A percentile compares a stretch with the other conserved stretches of the same genome.
Conservation (phyloP, 2,329 filamentous ascomycete genomes). For the Beauveria brongniartii region DNA sequence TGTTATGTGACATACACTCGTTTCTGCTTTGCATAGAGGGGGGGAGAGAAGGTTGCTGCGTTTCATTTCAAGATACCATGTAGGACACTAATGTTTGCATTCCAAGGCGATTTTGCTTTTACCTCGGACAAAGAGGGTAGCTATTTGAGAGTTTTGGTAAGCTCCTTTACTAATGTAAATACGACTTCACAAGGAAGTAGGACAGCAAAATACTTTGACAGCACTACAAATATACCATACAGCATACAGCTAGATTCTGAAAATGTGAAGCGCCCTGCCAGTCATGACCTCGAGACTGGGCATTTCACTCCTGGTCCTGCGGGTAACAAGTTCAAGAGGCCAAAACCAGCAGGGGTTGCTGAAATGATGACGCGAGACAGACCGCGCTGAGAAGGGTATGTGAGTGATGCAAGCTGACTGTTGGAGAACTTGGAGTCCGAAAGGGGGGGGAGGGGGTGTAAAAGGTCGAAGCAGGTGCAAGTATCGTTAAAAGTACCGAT, state of each 20-base stretch:
- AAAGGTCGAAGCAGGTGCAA: neutral
- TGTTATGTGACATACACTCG: no score
- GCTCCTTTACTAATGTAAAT: neutral
- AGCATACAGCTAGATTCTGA: no score
- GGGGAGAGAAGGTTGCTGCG: neutral
- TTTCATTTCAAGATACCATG: neutral
- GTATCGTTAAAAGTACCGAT: neutral
- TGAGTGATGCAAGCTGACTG: neutral
- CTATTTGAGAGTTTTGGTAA: neutral
- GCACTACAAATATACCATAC: no score
- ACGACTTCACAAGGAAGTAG: neutral
- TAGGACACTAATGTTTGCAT: neutral
- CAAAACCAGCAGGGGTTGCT: neutral
- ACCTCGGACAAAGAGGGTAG: neutral
- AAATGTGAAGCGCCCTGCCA: no score
- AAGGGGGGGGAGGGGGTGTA: neutral
- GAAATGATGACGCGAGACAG: slow-evolving; percentile 2
- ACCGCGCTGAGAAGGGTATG: neutral
- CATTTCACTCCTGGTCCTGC: neutral
- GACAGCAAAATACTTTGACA: no score
- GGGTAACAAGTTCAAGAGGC: neutral
- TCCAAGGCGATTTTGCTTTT: neutral
- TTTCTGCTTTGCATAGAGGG: neutral
- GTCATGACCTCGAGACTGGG: neutral
- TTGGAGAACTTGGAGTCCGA: neutral